These are phyloP conservation scores for Chalciporus pseudorubinellus DNA, from an alignment of 768 basidiomycete genomes.

Conservation along the genomic window DNA sequence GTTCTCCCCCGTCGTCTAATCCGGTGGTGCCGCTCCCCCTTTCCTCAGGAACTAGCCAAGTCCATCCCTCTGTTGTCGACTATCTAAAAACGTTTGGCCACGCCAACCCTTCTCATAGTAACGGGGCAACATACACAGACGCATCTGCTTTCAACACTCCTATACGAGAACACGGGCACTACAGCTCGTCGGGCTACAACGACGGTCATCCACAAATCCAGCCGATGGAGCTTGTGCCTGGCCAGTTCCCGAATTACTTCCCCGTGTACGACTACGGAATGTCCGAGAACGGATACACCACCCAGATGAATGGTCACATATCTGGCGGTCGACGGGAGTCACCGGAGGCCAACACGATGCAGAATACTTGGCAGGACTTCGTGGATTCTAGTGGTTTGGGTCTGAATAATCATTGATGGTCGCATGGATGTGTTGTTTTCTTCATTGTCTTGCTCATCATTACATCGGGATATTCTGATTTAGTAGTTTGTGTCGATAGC, in stretches of 20 bases:
- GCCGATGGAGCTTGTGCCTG: slow-evolving; percentile 32
- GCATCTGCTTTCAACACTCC: slow-evolving; percentile 26
- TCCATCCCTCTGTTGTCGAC: slow-evolving; percentile 64
- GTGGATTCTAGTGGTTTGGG: slow-evolving; percentile 36
- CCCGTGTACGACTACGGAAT: slow-evolving; percentile 70
- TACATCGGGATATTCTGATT: neutral
- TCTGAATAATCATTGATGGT: slow-evolving; percentile 6
- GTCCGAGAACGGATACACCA: slow-evolving; percentile 30
- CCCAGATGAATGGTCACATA: slow-evolving; percentile 41
- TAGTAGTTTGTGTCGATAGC: slow-evolving; percentile 10
- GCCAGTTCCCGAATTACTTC: slow-evolving; percentile 66
- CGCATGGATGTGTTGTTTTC: neutral
- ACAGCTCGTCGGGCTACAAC: slow-evolving; percentile 21
- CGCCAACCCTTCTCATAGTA: slow-evolving; percentile 17
- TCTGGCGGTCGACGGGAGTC: slow-evolving; percentile 39
- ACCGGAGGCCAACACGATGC: slow-evolving; percentile 57
- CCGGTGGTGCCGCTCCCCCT: slow-evolving; percentile 73
- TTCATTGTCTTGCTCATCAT: slow-evolving; percentile 12
- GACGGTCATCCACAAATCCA: slow-evolving; percentile 25
- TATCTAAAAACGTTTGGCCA: slow-evolving; percentile 64
- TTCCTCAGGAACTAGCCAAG: slow-evolving; percentile 45
- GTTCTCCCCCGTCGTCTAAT: slow-evolving; percentile 68
- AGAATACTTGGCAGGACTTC: slow-evolving; percentile 64
- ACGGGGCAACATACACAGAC: slow-evolving; percentile 23
- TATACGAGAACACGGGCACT: slow-evolving; percentile 19